These are phyloP conservation scores for Coleophoma cylindrospora DNA, from an alignment of 2,329 filamentous ascomycete species.

Conservation along the genomic window DNA sequence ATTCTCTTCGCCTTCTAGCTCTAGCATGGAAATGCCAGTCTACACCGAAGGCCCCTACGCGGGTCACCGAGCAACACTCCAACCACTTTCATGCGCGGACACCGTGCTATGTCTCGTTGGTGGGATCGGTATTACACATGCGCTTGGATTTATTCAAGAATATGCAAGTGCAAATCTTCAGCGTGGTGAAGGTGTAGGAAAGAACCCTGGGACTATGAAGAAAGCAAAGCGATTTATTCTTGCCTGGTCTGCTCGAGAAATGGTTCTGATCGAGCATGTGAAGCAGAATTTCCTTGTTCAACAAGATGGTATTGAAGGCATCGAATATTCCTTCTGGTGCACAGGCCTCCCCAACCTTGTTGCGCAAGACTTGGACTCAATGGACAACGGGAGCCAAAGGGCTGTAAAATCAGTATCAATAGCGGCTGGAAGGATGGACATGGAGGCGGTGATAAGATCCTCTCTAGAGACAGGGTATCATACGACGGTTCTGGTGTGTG, in stretches of 20 bases:
- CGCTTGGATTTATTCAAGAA: conserved; percentile 10
- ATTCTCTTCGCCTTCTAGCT: too few relatives aligned
- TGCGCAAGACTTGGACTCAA: neutral
- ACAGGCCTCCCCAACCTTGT: neutral
- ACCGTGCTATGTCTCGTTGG: too few relatives aligned
- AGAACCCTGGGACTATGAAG: conserved; percentile 9
- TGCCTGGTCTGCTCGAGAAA: conserved; percentile 21
- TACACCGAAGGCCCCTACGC: too few relatives aligned
- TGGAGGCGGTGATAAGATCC: conserved; percentile 12
- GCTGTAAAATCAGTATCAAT: neutral
- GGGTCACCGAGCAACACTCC: too few relatives aligned
- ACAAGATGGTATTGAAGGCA: conserved; percentile 5
- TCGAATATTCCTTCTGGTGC: conserved; percentile 10
- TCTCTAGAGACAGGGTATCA: neutral
- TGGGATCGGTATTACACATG: too few relatives aligned
- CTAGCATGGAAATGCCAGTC: too few relatives aligned
- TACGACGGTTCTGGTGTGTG: too few relatives aligned
- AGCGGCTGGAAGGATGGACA: conserved; percentile 10
- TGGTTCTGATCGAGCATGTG: conserved; percentile 18
- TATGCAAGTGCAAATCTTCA: conserved; percentile 5
- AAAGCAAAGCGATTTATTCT: conserved; percentile 16
- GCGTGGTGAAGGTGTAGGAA: neutral
- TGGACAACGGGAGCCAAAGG: neutral
- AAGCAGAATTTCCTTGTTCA: conserved; percentile 12
- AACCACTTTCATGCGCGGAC: too few relatives aligned